Percentiles rank a stretch among this genome's conserved stretches.
Evolutionary conservation across 75 land plant species (phyloP).

Genomic region (Picea glauca): DNA sequence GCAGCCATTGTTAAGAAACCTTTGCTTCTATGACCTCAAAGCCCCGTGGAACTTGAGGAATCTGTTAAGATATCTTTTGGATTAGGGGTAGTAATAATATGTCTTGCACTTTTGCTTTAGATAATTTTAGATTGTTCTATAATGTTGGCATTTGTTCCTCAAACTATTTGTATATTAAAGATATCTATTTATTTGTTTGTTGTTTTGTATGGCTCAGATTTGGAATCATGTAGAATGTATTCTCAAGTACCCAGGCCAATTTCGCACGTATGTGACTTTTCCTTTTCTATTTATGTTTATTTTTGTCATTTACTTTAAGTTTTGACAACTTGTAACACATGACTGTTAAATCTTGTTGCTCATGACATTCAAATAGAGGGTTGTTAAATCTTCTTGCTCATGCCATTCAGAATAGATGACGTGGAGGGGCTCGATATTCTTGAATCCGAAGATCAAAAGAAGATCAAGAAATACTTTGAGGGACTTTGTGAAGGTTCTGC

Average conservation of each 20-base stretch:
- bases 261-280: slow-evolving; percentile 54
- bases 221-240: slow-evolving; percentile 90
- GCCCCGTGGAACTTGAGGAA: too few relatives aligned
- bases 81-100: too few relatives aligned
- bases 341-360: not conserved
- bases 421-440: slow-evolving; percentile 82
- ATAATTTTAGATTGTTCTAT: not conserved
- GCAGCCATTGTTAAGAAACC: too few relatives aligned
- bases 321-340: not conserved
- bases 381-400: not conserved
- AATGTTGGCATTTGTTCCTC: not conserved
- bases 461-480: slow-evolving; percentile 65
- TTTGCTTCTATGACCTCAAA: too few relatives aligned
- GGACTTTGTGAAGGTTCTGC: slow-evolving; percentile 13
- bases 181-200: not conserved
- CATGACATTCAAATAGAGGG: slow-evolving; percentile 19
- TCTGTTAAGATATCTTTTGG: too few relatives aligned
- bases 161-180: not conserved
- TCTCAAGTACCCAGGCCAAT: slow-evolving; percentile 68
- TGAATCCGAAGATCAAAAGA: slow-evolving; percentile 92
- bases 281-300: not conserved
- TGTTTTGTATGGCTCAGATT: slow-evolving; percentile 40
- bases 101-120: too few relatives aligned
- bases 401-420: slow-evolving; percentile 68
- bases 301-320: not conserved